A percentile compares a stretch with the other conserved stretches of the same genome.
These are phyloP conservation scores for Baorangia bicolor DNA, from an alignment of 768 basidiomycete species.

Conservation along the genomic window DNA sequence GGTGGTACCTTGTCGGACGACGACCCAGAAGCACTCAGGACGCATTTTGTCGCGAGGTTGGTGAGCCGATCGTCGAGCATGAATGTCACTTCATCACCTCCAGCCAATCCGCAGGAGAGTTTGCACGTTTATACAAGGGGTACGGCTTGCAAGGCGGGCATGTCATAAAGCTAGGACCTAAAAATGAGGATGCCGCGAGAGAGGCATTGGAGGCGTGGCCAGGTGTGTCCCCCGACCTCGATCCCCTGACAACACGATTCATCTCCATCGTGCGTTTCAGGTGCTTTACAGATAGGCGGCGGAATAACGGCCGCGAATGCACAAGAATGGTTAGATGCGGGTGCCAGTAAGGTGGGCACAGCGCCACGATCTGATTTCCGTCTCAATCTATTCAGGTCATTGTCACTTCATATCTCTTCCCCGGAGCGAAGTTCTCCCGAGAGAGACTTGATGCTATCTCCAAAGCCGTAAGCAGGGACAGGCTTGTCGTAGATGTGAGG, in stretches of 20 bases:
- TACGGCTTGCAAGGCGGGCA: conserved; percentile 82
- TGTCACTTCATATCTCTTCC: conserved; percentile 96
- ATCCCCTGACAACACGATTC: not conserved
- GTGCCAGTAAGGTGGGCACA: conserved; percentile 79
- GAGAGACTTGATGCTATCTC: conserved; percentile 67
- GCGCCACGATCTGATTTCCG: not conserved
- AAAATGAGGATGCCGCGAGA: conserved; percentile 86
- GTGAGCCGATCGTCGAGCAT: conserved; percentile 1
- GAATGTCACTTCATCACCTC: conserved; percentile 6
- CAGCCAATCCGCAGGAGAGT: conserved; percentile 78
- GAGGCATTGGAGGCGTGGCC: conserved; percentile 86
- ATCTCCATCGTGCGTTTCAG: conserved; percentile 36
- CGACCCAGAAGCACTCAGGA: conserved; percentile 59
- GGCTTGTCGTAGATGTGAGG: conserved; percentile 94
- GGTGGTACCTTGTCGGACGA: conserved; percentile 86
- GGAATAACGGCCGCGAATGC: conserved; percentile 86
- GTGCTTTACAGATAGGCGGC: conserved; percentile 87
- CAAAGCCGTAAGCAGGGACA: conserved; percentile 72
- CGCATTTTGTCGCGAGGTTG: conserved; percentile 90
- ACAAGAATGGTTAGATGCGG: conserved; percentile 76
- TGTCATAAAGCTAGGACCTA: conserved; percentile 91
- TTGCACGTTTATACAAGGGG: conserved; percentile 72
- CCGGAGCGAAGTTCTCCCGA: conserved; percentile 73
- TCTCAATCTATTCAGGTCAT: conserved; percentile 64
- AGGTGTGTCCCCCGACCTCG: conserved; percentile 39